These are phyloP conservation scores for Saprolegnia diclina DNA, from an alignment of 352 stramenopile species.

Conservation along the genomic window DNA sequence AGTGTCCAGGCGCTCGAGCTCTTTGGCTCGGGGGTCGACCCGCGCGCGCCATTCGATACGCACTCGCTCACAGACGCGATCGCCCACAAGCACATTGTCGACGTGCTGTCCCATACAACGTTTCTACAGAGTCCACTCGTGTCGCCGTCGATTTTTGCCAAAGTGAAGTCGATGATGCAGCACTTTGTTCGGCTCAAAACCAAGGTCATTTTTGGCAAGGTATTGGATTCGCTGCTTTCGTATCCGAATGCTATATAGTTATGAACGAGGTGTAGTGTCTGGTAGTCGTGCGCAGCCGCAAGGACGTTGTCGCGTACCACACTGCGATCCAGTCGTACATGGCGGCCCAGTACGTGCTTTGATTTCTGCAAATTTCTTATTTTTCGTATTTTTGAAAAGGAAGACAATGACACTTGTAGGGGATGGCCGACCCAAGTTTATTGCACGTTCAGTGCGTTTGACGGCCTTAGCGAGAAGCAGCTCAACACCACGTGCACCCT, in stretches of 20 bases:
- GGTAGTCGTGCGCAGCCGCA: slow-evolving; percentile 68
- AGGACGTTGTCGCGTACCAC: slow-evolving; percentile 75
- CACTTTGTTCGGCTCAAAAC: slow-evolving; percentile 45
- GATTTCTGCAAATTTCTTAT: not conserved
- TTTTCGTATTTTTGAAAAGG: not conserved
- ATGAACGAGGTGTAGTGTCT: slow-evolving; percentile 71
- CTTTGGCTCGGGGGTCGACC: slow-evolving; percentile 41
- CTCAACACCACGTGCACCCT: slow-evolving; percentile 38
- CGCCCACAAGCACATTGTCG: slow-evolving; percentile 47
- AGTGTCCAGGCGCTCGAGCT: slow-evolving; percentile 57
- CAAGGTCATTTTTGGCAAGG: slow-evolving; percentile 34
- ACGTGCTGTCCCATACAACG: slow-evolving; percentile 50
- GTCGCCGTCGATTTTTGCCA: slow-evolving; percentile 28
- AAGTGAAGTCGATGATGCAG: slow-evolving; percentile 65
- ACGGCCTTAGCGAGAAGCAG: slow-evolving; percentile 33
- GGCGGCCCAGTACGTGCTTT: slow-evolving; percentile 36
- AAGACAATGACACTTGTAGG: not conserved
- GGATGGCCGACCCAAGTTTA: slow-evolving; percentile 8
- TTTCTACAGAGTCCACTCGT: not conserved
- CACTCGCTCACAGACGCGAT: slow-evolving; percentile 63
- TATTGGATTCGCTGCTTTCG: no score
- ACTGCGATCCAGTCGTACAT: slow-evolving; percentile 55
- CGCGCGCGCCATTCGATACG: slow-evolving; percentile 53
- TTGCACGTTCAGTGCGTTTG: slow-evolving; percentile 25
- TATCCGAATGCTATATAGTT: no score